phyloP scores from a whole-genome alignment of 805 yeast species.

The Hanseniaspora osmophila region DNA sequence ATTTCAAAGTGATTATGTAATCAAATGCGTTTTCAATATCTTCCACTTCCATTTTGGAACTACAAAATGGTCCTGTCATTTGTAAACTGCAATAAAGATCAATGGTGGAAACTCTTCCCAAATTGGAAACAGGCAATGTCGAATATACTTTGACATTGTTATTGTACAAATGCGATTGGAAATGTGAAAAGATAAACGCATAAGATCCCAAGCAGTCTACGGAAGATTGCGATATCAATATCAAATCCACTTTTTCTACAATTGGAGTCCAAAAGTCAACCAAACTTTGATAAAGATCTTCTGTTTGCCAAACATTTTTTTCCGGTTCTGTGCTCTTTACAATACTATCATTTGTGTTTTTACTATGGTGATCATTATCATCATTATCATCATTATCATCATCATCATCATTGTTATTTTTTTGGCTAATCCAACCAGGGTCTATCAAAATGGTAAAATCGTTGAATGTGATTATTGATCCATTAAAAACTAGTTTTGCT shows the following conservation, averaged over 20 bases:
- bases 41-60: conserved; percentile 43
- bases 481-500: conserved; percentile 9
- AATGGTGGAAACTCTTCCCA: conserved; percentile 76
- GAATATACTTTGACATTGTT: conserved; percentile 65
- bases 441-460: too few relatives aligned
- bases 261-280: conserved; percentile 27
- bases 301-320: background rate
- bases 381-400: background rate
- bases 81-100: conserved; percentile 68
- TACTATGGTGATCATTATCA: background rate
- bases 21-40: conserved; percentile 79
- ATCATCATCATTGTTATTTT: background rate
- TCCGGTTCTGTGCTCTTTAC: background rate
- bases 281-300: conserved; percentile 22
- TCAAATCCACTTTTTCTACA: conserved; percentile 42
- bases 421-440: background rate
- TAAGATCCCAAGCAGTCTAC: conserved; percentile 70
- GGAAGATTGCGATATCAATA: conserved; percentile 80
- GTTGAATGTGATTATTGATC: conserved; percentile 19
- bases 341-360: too few relatives aligned
- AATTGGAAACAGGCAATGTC: conserved; percentile 76
- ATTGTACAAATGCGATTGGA: conserved; percentile 17
- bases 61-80: conserved; percentile 53
- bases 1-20: conserved; percentile 52
- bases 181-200: conserved; percentile 36